Evolutionary conservation across 108 stramenopile species (phyloP), one percentile per base, ranked within the genome.

Genomic region (Skeletonema menzelii): DNA sequence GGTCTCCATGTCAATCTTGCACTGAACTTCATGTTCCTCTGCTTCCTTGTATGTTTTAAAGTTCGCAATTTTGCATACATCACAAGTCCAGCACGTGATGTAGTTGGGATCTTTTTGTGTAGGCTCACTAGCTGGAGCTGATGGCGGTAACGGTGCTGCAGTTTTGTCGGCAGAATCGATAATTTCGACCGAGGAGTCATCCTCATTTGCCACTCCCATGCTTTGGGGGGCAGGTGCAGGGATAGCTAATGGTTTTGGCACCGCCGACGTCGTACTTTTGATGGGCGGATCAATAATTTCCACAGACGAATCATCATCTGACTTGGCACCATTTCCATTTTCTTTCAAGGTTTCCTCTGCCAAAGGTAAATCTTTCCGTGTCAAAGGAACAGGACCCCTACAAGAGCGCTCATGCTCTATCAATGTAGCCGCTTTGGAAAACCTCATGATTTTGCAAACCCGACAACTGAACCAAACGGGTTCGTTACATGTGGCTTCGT

Each of bases 31-130:
- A 35, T 63, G 62, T 22, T 37, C 37, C 22, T 38, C 62, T 8
- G 62, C 62, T 22, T 31, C 35, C 34, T 35, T 15, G 15, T 35
- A 35, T 24, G 62, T 38, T 20, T 35, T n/a, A 11, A 63, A 63
- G 20, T 63, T 17, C 22, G 62, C 62, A 34, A 38, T 19, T 37
- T 63, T 63, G 20, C 62, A 63, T 11, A 63, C 34, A 38, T 63
- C 62, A 38, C 62, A 53, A 20, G 49, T 53, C 49, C 49, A 53
- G 49, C 49, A 53, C 2, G 49, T 53, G 2, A 22, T n/a, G 40
- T 42, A 42, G 0, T 15, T 15, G 0, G 40, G 4, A n/a, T 42
- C 40, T 42, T n/a, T n/a, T n/a, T 42, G 40, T 42, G 40, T 42
- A n/a, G 40, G 40, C 15, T 15, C 35, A 35, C 10, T 11, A 37